Conservation (phyloP, 805 yeast genomes). For the Cyberlindnera suaveolens region DNA sequence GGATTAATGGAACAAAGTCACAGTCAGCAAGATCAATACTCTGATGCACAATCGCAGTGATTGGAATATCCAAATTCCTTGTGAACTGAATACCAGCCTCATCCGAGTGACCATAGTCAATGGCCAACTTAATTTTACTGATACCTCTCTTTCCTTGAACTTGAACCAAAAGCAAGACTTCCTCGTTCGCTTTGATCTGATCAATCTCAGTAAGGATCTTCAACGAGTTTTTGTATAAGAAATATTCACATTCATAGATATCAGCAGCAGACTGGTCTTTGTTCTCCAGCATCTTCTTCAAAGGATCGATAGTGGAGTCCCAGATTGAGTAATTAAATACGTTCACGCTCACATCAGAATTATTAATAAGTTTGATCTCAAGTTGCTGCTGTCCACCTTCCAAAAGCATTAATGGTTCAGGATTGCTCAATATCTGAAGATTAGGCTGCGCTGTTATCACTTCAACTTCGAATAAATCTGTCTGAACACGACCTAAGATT, state of each 20-base stretch:
- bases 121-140: conserved; percentile 52
- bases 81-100: conserved; percentile 32
- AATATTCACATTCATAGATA: conserved; percentile 69
- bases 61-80: conserved; percentile 60
- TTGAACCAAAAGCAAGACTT: conserved; percentile 46
- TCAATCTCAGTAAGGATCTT: conserved; percentile 28
- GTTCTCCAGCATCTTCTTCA: conserved; percentile 47
- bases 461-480: conserved; percentile 25
- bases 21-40: conserved; percentile 70
- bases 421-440: conserved; percentile 43
- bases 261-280: conserved; percentile 51
- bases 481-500: conserved; percentile 14
- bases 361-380: conserved; percentile 48
- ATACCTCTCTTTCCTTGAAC: conserved; percentile 71
- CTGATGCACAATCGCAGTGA: conserved; percentile 63
- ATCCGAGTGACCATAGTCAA: conserved; percentile 53
- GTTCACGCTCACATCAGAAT: conserved; percentile 50
- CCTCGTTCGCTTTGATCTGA: conserved; percentile 28
- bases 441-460: conserved; percentile 54
- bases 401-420: conserved; percentile 58
- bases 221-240: conserved; percentile 53
- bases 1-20: conserved; percentile 59
- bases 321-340: conserved; percentile 54
- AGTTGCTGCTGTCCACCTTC: conserved; percentile 67
- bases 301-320: conserved; percentile 68